Evolutionary conservation across 2,329 filamentous ascomycete genomes (phyloP).

Genomic region (Pseudogymnoascus sp.): DNA sequence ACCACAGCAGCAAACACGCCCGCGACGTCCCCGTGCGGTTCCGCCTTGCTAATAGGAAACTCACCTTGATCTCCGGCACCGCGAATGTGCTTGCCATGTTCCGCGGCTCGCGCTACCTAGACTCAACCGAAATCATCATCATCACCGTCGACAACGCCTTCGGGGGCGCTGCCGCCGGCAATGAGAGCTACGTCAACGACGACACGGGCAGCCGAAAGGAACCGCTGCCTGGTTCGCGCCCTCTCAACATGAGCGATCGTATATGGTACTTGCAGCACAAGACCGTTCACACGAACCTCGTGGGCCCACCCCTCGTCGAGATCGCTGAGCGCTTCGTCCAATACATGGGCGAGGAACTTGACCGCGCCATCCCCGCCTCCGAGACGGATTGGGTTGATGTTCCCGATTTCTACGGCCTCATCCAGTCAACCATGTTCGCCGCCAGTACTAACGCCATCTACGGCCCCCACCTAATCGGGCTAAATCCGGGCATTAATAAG

Average conservation of each 20-base stretch:
- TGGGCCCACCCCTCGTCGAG: conserved; percentile 13
- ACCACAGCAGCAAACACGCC: conserved; percentile 14
- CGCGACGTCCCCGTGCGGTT: conserved; percentile 15
- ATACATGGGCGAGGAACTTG: neutral
- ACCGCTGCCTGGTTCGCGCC: conserved; percentile 13
- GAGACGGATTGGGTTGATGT: conserved; percentile 17
- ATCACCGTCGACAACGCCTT: conserved; percentile 16
- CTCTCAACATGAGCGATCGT: conserved; percentile 14
- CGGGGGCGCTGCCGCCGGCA: conserved; percentile 9
- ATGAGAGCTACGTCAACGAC: conserved; percentile 9
- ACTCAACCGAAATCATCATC: conserved; percentile 10
- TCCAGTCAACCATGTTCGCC: conserved; percentile 20
- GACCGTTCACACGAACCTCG: conserved; percentile 11
- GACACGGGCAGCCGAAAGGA: conserved; percentile 14
- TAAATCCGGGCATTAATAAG: conserved; percentile 20
- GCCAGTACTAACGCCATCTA: conserved; percentile 22
- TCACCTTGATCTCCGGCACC: conserved; percentile 17
- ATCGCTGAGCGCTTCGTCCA: conserved; percentile 12
- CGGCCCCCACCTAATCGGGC: conserved; percentile 21
- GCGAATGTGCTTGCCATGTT: conserved; percentile 16
- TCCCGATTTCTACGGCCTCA: conserved; percentile 22
- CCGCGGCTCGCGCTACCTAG: conserved; percentile 14
- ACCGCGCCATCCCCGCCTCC: neutral
- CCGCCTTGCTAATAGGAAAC: conserved; percentile 12
- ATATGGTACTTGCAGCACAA: conserved; percentile 15